Evolutionary conservation across 495 filamentous ascomycete genomes (phyloP).

Genomic region (Lasiosphaeria ovina): DNA sequence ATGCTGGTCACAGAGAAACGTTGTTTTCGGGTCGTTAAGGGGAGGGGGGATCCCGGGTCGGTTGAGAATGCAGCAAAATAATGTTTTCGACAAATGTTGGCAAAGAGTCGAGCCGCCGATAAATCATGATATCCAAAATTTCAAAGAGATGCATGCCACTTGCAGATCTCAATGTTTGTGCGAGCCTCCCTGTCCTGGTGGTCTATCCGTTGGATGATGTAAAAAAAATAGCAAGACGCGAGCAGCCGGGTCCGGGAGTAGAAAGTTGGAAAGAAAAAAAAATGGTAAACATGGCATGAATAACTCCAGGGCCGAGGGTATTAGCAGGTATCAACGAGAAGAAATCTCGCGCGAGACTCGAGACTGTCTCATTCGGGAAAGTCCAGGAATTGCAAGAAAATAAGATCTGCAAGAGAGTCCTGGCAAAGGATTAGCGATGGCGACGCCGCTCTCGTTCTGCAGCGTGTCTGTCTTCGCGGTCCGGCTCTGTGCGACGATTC

Average conservation of each 20-base stretch:
- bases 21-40: conserved; percentile 13
- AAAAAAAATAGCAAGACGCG: conserved; percentile 21
- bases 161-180: conserved; percentile 40
- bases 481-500: conserved; percentile 22
- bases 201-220: conserved; percentile 40
- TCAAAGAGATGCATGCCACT: conserved; percentile 45
- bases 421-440: conserved; percentile 23
- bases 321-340: conserved; percentile 27
- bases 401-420: conserved; percentile 9
- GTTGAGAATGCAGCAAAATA: conserved; percentile 10
- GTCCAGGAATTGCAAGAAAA: conserved; percentile 9
- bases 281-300: conserved; percentile 11
- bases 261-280: neutral
- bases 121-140: conserved; percentile 14
- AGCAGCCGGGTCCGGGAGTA: conserved; percentile 30
- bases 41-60: conserved; percentile 9
- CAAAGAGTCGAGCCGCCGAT: conserved; percentile 12
- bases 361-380: conserved; percentile 11
- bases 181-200: conserved; percentile 34
- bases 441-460: conserved; percentile 29
- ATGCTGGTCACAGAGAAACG: conserved; percentile 13
- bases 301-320: conserved; percentile 24
- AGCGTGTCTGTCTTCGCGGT: conserved; percentile 30
- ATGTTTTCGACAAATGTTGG: conserved; percentile 1
- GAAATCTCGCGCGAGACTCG: conserved; percentile 19